Percentiles rank a stretch among this genome's conserved stretches.
Conservation (phyloP, 306 rosid genomes). For the Corylus heterophylla region DNA sequence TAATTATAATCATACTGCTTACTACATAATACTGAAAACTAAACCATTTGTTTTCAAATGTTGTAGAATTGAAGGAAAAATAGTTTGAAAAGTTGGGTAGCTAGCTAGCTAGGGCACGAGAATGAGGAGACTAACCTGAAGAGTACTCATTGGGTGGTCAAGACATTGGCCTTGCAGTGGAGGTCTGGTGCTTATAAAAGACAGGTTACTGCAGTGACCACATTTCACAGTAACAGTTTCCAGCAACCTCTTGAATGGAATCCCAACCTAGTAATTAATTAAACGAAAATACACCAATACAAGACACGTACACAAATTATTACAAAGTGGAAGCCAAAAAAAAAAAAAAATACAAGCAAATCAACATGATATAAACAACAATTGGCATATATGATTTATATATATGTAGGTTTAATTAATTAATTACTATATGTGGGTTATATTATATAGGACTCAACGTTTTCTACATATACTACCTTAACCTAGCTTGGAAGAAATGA, state of each 20-base stretch:
- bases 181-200: conserved; percentile 85
- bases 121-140: conserved; percentile 49
- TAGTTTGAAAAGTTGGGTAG: too few species aligned
- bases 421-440: neutral
- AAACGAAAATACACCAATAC: conserved; percentile 3
- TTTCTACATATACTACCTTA: neutral
- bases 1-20: too few species aligned
- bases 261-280: conserved; percentile 61
- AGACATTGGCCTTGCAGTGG: conserved; percentile 61
- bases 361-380: neutral
- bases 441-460: neutral
- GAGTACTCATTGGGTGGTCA: conserved; percentile 59
- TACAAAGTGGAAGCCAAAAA: neutral
- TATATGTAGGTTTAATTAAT: neutral
- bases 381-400: neutral
- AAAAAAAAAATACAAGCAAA: too few species aligned
- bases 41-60: too few species aligned
- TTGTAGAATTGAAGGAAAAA: too few species aligned
- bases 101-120: neutral
- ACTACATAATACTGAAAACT: too few species aligned
- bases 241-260: conserved; percentile 84
- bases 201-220: conserved; percentile 95
- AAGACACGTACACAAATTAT: neutral
- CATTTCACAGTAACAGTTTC: conserved; percentile 99
- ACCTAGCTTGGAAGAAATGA: neutral